Evolutionary conservation across 2,329 filamentous ascomycete genomes (phyloP), one percentile per base, ranked within the genome.

Genomic region (Neopestalotiopsis clavispora): DNA sequence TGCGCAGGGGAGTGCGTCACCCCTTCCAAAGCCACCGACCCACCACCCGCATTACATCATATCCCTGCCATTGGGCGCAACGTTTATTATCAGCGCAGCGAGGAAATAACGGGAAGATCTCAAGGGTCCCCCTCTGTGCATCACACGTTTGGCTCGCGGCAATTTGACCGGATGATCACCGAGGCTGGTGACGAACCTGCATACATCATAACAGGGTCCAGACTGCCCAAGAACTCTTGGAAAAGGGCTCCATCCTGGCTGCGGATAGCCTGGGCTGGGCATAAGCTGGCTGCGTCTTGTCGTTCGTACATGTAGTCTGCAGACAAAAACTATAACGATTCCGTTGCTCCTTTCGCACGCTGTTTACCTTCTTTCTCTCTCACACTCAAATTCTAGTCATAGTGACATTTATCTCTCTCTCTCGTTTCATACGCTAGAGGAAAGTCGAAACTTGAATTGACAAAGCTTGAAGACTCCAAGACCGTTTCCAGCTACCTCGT

Each of bases 1-100:
- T 52, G 45, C 17, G 45, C 45, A n/a, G 45, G 34, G 34, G 34
- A 17, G 45, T 52, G 45, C 45, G 45, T 52, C 45, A 52, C 45
- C 45, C n/a, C 10, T 38, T 10, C 34, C 34, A 38, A 38, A 38
- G 34, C 34, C 45, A 17, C 45, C 17, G 45, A 52, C 45, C 45
- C 45, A 52, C 45, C 45, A 52, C 45, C 45, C 45, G 45, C 45
- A 52, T 52, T 52, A 52, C 45, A 52, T 52, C 45, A 52, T 52
- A 52, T n/a, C 45, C 34, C 45, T 52, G 45, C 17, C 17, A n/a
- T 52, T 52, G 45, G 45, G 45, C 45, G 20, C 45, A 23, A 20
- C 34, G 34, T 38, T 17, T 52, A 52, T 17, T 52, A 52, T 52
- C 45, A 52, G 45, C 45, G 9, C 45, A 52, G 45, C 45, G 9